Evolutionary conservation across 139 green algal genomes (phyloP).

Genomic region (Marvania coccoides): DNA sequence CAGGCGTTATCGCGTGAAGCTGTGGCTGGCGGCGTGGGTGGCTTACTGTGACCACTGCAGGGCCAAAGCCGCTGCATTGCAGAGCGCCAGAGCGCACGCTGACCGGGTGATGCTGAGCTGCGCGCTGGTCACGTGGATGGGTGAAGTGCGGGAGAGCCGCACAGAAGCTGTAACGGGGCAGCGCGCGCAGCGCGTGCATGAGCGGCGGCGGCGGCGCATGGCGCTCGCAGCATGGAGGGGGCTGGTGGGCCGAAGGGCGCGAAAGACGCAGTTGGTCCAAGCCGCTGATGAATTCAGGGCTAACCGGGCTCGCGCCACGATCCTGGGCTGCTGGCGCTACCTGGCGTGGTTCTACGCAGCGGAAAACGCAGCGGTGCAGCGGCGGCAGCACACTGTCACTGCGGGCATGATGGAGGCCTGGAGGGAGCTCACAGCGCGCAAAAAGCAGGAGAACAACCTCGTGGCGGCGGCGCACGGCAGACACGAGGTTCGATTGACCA

Average conservation of each 20-base stretch:
- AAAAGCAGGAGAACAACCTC: neutral
- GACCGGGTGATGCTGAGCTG: neutral
- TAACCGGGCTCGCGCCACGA: neutral
- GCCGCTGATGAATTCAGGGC: neutral
- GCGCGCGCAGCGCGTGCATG: neutral
- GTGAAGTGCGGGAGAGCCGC: neutral
- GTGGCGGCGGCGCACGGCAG: neutral
- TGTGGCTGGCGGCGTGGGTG: neutral
- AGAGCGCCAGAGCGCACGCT: neutral
- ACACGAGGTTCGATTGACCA: neutral
- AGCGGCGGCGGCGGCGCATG: neutral
- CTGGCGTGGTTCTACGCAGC: neutral
- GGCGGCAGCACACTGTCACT: neutral
- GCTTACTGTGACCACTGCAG: neutral
- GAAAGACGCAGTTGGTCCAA: neutral
- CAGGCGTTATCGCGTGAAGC: neutral
- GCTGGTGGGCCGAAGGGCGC: neutral
- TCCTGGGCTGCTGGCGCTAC: conserved; percentile 7
- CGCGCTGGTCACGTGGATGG: conserved; percentile 10
- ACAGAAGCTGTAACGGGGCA: neutral
- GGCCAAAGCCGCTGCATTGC: neutral
- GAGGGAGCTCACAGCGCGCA: too few species aligned
- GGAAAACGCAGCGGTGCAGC: neutral
- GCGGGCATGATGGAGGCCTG: neutral
- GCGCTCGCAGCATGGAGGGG: conserved; percentile 2